These are phyloP conservation scores for Coemansia sp. DNA, from an alignment of 192 early-diverging fungal species.

Conservation along the genomic window DNA sequence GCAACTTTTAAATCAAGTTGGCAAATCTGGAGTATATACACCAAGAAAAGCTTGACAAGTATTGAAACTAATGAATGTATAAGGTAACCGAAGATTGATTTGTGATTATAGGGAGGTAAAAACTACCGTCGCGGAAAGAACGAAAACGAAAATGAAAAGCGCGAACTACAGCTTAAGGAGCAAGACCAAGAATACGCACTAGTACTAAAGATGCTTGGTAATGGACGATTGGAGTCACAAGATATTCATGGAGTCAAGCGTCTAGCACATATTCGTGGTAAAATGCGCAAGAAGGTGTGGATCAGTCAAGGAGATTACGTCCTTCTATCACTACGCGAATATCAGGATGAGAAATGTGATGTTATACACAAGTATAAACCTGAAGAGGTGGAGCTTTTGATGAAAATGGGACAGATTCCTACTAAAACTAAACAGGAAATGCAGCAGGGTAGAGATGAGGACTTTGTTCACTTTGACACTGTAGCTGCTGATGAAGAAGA, in stretches of 20 bases:
- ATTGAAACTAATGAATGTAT: too few relatives aligned
- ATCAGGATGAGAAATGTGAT: constrained; percentile 90
- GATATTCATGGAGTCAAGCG: constrained; percentile 89
- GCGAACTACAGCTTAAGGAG: constrained; percentile 96
- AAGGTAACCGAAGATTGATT: too few relatives aligned
- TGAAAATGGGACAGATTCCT: constrained; percentile 92
- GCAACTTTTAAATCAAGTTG: too few relatives aligned
- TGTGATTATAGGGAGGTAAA: constrained; percentile 87
- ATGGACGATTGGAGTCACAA: constrained; percentile 87
- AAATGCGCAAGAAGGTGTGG: constrained; percentile 98
- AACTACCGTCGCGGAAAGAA: constrained; percentile 94
- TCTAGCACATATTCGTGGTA: constrained; percentile 94
- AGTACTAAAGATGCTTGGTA: constrained; percentile 94
- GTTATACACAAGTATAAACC: constrained; percentile 94
- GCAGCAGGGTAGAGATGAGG: constrained; percentile 50
- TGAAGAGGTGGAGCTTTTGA: constrained; percentile 92
- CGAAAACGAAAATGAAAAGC: constrained; percentile 86
- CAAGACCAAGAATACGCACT: constrained; percentile 97
- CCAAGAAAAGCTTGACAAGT: too few relatives aligned
- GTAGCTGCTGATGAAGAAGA: constrained; percentile 63
- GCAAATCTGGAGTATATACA: too few relatives aligned
- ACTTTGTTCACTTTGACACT: constrained; percentile 77
- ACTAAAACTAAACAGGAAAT: constrained; percentile 61
- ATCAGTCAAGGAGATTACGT: constrained; percentile 90
- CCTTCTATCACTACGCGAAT: constrained; percentile 86